These are phyloP conservation scores for Xylariaceae sp. DNA, from an alignment of 2,329 filamentous ascomycete species.

Conservation along the genomic window DNA sequence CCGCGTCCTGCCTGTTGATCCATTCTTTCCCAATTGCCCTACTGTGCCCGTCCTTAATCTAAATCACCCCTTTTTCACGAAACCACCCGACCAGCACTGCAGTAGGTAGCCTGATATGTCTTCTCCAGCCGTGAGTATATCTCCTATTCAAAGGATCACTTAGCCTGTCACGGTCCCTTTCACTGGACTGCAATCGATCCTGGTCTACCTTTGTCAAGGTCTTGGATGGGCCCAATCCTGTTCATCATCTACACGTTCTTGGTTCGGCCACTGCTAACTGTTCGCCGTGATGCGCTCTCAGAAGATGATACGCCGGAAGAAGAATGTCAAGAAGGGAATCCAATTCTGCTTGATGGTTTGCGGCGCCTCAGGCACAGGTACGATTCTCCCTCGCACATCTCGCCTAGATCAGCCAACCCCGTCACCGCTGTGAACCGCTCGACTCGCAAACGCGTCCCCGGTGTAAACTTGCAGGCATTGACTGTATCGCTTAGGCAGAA, in stretches of 20 bases:
- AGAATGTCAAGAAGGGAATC: slow-evolving; percentile 99
- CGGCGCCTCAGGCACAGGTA: slow-evolving; percentile 97
- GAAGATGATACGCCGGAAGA: slow-evolving; percentile 99
- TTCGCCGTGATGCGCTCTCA: slow-evolving; percentile 36
- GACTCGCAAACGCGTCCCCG: neutral
- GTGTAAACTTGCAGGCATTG: slow-evolving; percentile 2
- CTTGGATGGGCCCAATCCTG: neutral
- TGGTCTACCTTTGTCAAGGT: too few relatives aligned
- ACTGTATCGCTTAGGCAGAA: slow-evolving; percentile 62
- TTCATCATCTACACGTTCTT: neutral
- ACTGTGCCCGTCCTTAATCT: slow-evolving; percentile 12
- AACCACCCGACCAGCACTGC: slow-evolving; percentile 23
- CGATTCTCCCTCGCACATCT: slow-evolving; percentile 28
- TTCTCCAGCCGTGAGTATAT: slow-evolving; percentile 32
- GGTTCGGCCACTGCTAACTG: too few relatives aligned
- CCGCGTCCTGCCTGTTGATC: slow-evolving; percentile 11
- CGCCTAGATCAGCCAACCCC: neutral
- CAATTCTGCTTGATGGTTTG: slow-evolving; percentile 99
- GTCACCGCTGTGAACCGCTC: neutral
- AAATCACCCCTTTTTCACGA: slow-evolving; percentile 16
- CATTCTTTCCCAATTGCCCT: slow-evolving; percentile 11
- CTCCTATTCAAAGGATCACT: slow-evolving; percentile 22
- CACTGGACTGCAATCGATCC: neutral
- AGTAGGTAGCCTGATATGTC: slow-evolving; percentile 34
- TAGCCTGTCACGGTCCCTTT: slow-evolving; percentile 17